Base-by-base conservation (phyloP, 2,329 filamentous ascomycete species). In the Monosporascus sp. region DNA sequence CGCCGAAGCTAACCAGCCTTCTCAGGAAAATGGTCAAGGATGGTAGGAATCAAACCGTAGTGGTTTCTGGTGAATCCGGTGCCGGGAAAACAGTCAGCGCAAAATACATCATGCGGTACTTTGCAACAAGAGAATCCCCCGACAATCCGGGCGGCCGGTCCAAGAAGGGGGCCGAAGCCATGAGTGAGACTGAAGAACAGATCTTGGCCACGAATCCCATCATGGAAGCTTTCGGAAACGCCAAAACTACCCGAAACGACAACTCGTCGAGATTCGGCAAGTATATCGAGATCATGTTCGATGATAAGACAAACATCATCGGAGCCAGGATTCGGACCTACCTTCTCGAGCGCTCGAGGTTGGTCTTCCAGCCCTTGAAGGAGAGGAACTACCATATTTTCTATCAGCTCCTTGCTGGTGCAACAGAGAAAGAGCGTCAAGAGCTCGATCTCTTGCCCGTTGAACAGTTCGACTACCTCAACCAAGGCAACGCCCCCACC, bases 31-130 rank as follows among this genome's bases (percentile, higher is more conserved):
- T 99, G 94, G 75, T 99, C 68, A 88, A 94, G 61, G 94, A 97
- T 75, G 82, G 83, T 63, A 92, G 91, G 73, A 99, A 99, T 74
- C 94, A 99, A 77, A 99, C 94, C 39, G 90, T 99, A 58, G 94
- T 99, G 51, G 94, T 99, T n/a, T 99, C 94, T 37, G 94, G 94
- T 70, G 94, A 99, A 74, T 99, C 94, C 51, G 94, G 94, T 82
- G 94, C 94, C 59, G 94, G 94, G 67, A 99, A 99, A 78, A 99
- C 94, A 5, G 94, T 99, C 70, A 97, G 93, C 73, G 94, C 94
- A 64, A 99, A 99, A 77, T 97, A 99, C 75, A 97, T 99, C 70
- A 99, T 99, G 94, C 85, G 94, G 66, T 99, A 99, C 77, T 99
- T 99, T 73, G 94, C 94, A 58, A 99, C 94, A 44, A 86, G 94